Base-by-base conservation (phyloP, 2,329 filamentous ascomycete species). In the Helicocarpus griseus region DNA sequence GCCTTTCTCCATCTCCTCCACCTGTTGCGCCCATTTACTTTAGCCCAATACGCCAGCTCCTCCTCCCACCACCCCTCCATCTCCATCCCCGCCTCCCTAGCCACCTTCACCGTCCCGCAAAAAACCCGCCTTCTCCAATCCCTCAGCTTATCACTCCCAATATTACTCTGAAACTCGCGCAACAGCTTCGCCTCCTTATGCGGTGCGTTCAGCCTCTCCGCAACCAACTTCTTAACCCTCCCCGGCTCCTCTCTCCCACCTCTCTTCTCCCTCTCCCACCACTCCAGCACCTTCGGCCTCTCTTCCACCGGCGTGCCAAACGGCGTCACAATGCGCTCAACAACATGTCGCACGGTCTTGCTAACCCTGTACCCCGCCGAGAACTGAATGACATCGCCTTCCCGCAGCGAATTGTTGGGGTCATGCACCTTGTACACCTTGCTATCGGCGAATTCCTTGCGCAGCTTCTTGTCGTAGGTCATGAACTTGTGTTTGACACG, bases 331-430 rank as follows among this genome's bases (percentile, higher is more conserved):
- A 73, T 73, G 8, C 67, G 59, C 56, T 72, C 69, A 11, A 73
- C 69, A 4, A 73, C 68, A 52, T 72, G 69, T 14, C 61, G 60
- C 46, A 73, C 69, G 21, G 58, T 58, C 11, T 65, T 64, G 50
- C 66, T 67, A 57, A 68, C 66, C 2, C 65, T 66, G 14, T 59
- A 63, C 1, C 69, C 70, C 6, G 67, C 70, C 50, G 68, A 66
- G 53, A 72, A 73, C 54, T 72, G 68, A 52, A 73, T 68, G 48
- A 72, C 66, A 49, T 73, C 70, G n/a, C 70, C 70, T 36, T 69
- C 63, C 38, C 69, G 67, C 33, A 72, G 61, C 6, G 69, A 71
- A 57, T 72, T 64, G 50, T 58, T 62, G 11, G 70, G 70, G 53
- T 73, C 70, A 1, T 64, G 60, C 1, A 72, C 69, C 6, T 67